Base-by-base conservation (phyloP, 352 stramenopile species). In the Hyaloperonospora arabidopsidis region DNA sequence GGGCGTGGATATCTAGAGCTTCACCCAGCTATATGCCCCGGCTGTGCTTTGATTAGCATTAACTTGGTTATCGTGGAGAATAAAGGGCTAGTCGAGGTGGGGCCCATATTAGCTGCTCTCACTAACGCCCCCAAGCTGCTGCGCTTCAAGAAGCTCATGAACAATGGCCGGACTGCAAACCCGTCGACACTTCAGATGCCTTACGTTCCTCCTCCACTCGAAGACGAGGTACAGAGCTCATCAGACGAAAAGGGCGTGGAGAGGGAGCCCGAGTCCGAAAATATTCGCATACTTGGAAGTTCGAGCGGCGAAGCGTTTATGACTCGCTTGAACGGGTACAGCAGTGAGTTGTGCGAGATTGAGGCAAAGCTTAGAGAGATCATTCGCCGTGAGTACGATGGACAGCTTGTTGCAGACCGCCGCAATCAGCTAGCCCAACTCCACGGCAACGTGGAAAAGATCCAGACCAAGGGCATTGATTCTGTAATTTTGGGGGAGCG, bases 91-190 rank as follows among this genome's bases (percentile, higher is more conserved):
- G 70, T 74, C 2, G 84, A 92, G 50, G 69, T 93, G 8, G 84
- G 84, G 0, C 67, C 76, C 10, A 81, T 91, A 17, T 60, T 93
- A 17, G 79, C 63, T 17, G 81, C 76, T 11, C 67, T 88, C 13
- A 49, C 70, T 12, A 67, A 70, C 10, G 63, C 67, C 28, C 67
- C 71, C 15, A 89, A 90, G 36, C 61, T 89, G 17, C 56, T 93
- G 48, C 74, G 76, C n/a, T 93, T 93, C 58, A 93, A 89, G 59
- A 91, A 91, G 48, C 76, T 90, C 12, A 90, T 89, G 67, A 82
- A 76, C 25, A 67, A 72, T 39, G 81, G 79, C 11, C 75, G 77
- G 12, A 83, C 75, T 1, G 82, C 79, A n/a, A 89, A 84, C 43
- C 83, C 83, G 12, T 77, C 79, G 19, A 85, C 77, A 15, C 55